A percentile compares a stretch with the other conserved stretches of the same genome.
Evolutionary conservation across 2,329 filamentous ascomycete species (phyloP).

Genomic region (Diaporthe destruens): DNA sequence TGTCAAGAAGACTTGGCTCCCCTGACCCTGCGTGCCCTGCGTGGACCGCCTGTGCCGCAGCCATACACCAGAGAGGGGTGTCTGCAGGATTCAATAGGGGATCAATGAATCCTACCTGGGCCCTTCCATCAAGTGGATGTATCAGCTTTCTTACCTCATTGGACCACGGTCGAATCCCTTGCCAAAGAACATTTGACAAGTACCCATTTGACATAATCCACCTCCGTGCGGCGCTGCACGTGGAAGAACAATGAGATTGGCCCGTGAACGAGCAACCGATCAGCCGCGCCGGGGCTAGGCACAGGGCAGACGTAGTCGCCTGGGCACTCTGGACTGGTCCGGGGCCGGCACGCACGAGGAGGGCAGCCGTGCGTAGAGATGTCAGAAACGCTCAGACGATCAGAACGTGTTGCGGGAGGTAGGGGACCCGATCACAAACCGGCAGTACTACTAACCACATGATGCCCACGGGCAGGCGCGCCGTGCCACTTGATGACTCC

Average conservation of each 20-base stretch:
- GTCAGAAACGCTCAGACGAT: background rate
- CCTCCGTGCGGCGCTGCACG: conserved; percentile 3
- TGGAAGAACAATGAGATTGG: conserved; percentile 4
- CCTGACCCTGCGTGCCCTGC: background rate
- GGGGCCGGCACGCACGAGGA: no score
- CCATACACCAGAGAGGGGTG: conserved; percentile 4
- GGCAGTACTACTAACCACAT: background rate
- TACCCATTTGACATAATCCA: background rate
- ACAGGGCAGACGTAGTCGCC: background rate
- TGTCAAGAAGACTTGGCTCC: background rate
- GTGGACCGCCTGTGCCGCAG: conserved; percentile 24
- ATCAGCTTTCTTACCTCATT: background rate
- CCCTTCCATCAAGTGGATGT: background rate
- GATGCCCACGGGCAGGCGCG: background rate
- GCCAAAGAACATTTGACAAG: conserved; percentile 15
- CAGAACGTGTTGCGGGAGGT: background rate
- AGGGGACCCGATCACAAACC: background rate
- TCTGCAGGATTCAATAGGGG: background rate
- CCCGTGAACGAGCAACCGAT: background rate
- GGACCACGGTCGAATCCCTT: background rate
- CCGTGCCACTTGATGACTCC: conserved; percentile 11
- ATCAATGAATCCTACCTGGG: conserved; percentile 12
- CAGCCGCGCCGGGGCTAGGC: background rate
- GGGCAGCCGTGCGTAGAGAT: no score
- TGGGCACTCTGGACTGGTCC: no score